Evolutionary conservation across 2,329 filamentous ascomycete genomes (phyloP).

Genomic region (Aspergillus transmontanensis): DNA sequence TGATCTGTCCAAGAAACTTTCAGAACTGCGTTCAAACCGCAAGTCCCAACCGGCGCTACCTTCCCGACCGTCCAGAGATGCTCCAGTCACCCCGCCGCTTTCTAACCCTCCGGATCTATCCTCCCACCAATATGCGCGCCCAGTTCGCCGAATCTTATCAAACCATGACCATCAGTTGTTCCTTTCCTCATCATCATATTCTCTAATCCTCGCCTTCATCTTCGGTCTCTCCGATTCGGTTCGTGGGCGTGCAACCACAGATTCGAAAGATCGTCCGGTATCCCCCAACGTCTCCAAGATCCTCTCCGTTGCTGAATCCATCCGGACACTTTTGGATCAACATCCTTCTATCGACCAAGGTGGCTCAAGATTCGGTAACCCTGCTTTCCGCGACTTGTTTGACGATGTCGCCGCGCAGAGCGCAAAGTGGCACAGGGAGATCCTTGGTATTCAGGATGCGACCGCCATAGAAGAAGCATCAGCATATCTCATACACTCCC

Average conservation of each 20-base stretch:
- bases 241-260: slow-evolving; percentile 45
- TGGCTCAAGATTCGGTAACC: slow-evolving; percentile 92
- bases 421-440: slow-evolving; percentile 44
- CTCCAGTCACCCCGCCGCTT: slow-evolving; percentile 75
- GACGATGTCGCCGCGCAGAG: slow-evolving; percentile 50
- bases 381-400: slow-evolving; percentile 81
- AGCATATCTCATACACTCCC: slow-evolving; percentile 78
- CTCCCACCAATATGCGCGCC: slow-evolving; percentile 64
- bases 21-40: slow-evolving; percentile 38
- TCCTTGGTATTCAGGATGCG: slow-evolving; percentile 40
- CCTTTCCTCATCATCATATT: slow-evolving; percentile 72
- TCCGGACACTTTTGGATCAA: slow-evolving; percentile 65
- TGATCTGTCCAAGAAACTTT: slow-evolving; percentile 46
- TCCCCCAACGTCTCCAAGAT: slow-evolving; percentile 65
- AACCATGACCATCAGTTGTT: slow-evolving; percentile 79
- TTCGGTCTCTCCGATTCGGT: slow-evolving; percentile 85
- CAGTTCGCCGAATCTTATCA: slow-evolving; percentile 80
- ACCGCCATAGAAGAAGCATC: slow-evolving; percentile 70
- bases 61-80: slow-evolving; percentile 38
- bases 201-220: slow-evolving; percentile 78
- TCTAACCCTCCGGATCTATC: slow-evolving; percentile 67
- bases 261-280: slow-evolving; percentile 39
- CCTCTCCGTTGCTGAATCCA: slow-evolving; percentile 68
- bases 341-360: slow-evolving; percentile 83
- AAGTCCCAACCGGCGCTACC: slow-evolving; percentile 29